These are phyloP conservation scores for Phytophthora fragariae DNA, from an alignment of 352 stramenopile species.

Conservation along the genomic window DNA sequence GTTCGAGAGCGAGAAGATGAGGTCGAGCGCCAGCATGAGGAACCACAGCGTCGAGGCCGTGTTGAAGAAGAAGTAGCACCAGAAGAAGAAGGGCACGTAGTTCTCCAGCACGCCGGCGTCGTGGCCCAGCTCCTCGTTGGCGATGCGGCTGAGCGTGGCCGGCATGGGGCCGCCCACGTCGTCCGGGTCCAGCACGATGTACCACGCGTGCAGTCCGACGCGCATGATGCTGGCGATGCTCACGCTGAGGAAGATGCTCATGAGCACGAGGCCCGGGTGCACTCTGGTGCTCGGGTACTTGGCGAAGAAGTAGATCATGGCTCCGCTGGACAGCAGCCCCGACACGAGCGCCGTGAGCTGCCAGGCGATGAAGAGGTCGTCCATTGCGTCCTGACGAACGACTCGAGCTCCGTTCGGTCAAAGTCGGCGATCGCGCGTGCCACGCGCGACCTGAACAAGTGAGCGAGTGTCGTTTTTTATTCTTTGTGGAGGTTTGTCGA, in stretches of 20 bases:
- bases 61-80: slow-evolving; percentile 85
- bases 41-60: slow-evolving; percentile 84
- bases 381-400: slow-evolving; percentile 38
- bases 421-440: slow-evolving; percentile 14
- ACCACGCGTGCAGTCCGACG: slow-evolving; percentile 70
- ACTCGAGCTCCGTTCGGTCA: slow-evolving; percentile 15
- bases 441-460: background rate
- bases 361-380: slow-evolving; percentile 76
- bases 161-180: slow-evolving; percentile 33
- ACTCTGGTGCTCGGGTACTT: slow-evolving; percentile 65
- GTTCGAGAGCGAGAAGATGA: slow-evolving; percentile 90
- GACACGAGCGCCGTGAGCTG: slow-evolving; percentile 75
- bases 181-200: slow-evolving; percentile 24
- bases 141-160: slow-evolving; percentile 68
- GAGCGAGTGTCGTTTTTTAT: slow-evolving; percentile 22
- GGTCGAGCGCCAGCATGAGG: slow-evolving; percentile 85
- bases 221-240: slow-evolving; percentile 75
- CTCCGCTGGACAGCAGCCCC: slow-evolving; percentile 52
- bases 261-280: slow-evolving; percentile 76
- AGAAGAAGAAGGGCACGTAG: slow-evolving; percentile 85
- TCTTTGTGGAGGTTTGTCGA: background rate
- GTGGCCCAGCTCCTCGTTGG: slow-evolving; percentile 60
- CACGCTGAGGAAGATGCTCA: slow-evolving; percentile 80
- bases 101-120: slow-evolving; percentile 37
- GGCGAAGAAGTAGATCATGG: slow-evolving; percentile 80